Evolutionary conservation across 129 eudicot species (phyloP).

Genomic region (Tagetes erecta): DNA sequence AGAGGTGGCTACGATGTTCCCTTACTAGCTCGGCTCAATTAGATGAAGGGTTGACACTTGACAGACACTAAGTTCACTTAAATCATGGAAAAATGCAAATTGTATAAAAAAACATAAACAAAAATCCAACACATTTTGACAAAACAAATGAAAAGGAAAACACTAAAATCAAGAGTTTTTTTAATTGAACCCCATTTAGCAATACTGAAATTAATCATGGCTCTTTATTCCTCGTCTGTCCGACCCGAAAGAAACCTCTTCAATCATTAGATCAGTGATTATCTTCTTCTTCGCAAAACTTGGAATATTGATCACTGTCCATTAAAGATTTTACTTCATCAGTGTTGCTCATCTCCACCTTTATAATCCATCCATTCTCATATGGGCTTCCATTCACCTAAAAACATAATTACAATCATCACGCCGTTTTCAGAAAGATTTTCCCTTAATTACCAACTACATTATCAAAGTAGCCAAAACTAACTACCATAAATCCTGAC

Average conservation of each 20-base stretch:
- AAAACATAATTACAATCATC: neutral
- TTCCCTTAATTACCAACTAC: neutral
- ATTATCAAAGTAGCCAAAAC: neutral
- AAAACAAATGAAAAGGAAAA: neutral
- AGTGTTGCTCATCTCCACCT: constrained; percentile 60
- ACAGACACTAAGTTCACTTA: too few relatives aligned
- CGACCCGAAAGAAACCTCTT: constrained; percentile 11
- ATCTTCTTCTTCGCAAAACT: constrained; percentile 91
- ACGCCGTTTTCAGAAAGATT: neutral
- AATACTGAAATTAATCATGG: constrained; percentile 15
- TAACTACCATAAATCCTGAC: neutral
- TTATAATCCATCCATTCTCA: constrained; percentile 86
- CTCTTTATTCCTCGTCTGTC: constrained; percentile 1
- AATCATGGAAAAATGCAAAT: too few relatives aligned
- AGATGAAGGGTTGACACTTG: too few relatives aligned
- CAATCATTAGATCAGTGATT: constrained; percentile 25
- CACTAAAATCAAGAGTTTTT: neutral
- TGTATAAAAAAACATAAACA: too few relatives aligned
- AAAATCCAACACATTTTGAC: neutral
- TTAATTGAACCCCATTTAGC: constrained; percentile 1
- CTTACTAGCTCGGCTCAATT: too few relatives aligned
- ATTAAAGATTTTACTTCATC: constrained; percentile 51
- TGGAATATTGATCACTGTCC: constrained; percentile 71
- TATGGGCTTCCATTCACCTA: constrained; percentile 79
- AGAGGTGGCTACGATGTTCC: too few relatives aligned